Conservation (phyloP, 1,284 basidiomycete species). For the Moesziomyces globuligerus region DNA sequence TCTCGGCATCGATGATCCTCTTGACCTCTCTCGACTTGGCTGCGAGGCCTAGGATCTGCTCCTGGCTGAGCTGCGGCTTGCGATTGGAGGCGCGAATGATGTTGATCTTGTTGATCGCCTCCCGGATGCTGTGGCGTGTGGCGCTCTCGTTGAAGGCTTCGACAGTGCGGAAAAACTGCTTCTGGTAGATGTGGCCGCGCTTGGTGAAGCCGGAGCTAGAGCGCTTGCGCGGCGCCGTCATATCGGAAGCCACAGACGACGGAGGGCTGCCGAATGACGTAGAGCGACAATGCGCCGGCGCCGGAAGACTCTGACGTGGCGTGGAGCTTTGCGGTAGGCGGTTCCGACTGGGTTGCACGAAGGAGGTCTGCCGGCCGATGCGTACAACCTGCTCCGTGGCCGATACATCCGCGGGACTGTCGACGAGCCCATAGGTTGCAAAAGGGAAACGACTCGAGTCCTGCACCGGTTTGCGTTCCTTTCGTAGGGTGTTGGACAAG, state of each 20-base stretch:
- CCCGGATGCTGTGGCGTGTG: slow-evolving; percentile 3
- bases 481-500: not conserved
- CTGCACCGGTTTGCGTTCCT: not conserved
- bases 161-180: too few species aligned
- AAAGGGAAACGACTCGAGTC: not conserved
- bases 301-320: not conserved
- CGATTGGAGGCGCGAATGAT: not conserved
- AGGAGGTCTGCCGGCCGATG: slow-evolving; percentile 26
- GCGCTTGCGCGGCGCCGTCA: not conserved
- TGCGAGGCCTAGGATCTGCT: slow-evolving; percentile 31
- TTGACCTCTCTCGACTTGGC: slow-evolving; percentile 29
- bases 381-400: slow-evolving; percentile 23
- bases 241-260: not conserved
- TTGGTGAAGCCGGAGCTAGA: slow-evolving; percentile 13
- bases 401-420: slow-evolving; percentile 3
- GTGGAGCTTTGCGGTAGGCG: slow-evolving; percentile 2
- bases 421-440: not conserved
- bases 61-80: not conserved
- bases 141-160: not conserved
- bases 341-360: slow-evolving; percentile 16
- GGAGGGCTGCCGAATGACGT: slow-evolving; percentile 17
- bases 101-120: slow-evolving; percentile 12
- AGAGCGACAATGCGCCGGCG: slow-evolving; percentile 6
- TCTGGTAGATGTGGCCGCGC: slow-evolving; percentile 17
- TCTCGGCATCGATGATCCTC: slow-evolving; percentile 38